These are phyloP conservation scores for Colletotrichum endophyticum DNA, from an alignment of 2,329 filamentous ascomycete species.

Conservation along the genomic window DNA sequence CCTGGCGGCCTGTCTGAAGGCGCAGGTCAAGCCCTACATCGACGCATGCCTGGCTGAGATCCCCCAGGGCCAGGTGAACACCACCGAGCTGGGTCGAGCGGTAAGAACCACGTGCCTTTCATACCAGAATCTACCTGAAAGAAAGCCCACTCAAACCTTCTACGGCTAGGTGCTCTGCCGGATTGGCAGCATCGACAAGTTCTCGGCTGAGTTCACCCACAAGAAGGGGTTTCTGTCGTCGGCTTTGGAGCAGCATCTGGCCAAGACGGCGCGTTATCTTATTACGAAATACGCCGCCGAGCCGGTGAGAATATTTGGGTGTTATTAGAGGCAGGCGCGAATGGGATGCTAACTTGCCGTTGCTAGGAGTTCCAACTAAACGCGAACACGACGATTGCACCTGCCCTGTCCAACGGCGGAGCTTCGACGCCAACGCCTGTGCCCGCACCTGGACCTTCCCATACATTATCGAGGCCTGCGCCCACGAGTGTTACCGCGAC, in stretches of 20 bases:
- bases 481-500: neutral
- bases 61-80: conserved; percentile 23
- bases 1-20: conserved; percentile 29
- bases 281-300: neutral
- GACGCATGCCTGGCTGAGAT: conserved; percentile 28
- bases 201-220: neutral
- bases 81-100: conserved; percentile 32
- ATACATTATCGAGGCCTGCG: neutral
- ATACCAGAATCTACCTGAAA: conserved; percentile 20
- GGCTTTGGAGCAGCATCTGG: neutral
- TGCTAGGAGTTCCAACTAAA: neutral
- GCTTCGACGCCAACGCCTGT: neutral
- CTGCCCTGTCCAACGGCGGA: neutral
- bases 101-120: conserved; percentile 27
- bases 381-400: neutral
- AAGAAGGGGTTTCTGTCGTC: neutral
- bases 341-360: neutral
- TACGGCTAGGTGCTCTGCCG: neutral
- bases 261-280: neutral
- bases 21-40: conserved; percentile 38
- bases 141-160: neutral
- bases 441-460: neutral
- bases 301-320: neutral
- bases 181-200: neutral
- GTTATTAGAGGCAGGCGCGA: neutral